Evolutionary conservation across 768 basidiomycete species (phyloP), one percentile per base, ranked within the genome.

Genomic region (Pulveroboletus ravenelii): DNA sequence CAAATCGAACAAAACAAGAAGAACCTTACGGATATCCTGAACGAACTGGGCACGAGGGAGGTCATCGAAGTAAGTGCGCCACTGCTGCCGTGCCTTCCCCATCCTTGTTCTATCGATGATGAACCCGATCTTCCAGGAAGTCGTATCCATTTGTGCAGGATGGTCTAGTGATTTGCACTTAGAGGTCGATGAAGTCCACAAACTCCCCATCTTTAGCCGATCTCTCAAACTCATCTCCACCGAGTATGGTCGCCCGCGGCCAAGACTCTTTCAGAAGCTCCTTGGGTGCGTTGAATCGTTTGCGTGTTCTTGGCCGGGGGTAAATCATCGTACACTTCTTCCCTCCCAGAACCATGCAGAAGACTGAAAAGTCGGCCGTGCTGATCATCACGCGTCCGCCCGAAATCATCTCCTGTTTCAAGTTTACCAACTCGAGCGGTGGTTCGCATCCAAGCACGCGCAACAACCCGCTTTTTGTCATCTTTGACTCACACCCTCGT

Each of bases 401-500:
- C 0, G 86, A 87, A 60, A 85, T 87, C 46, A 63, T 87, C 12
- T 72, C 77, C 15, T 78, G 81, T 59, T 59, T 83, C 52, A 72
- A 68, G 51, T 56, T 73, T 35, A 46, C 54, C 31, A 57, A 39
- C 31, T 10, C 41, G 5, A 18, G 45, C 15, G 32, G 47, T 6
- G 2, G 10, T 13, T 23, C 29, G 17, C 32, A 15, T 30, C 25
- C 54, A 7, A 44, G 13, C n/a, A 30, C 43, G 2, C 35, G 46
- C n/a, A 62, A 67, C 20, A 25, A 45, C 18, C 52, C 61, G 3
- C 62, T 80, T 14, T 85, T 80, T 55, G 72, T 79, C 40, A 67
- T 86, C 38, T 87, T 87, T 51, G 85, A 87, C 65, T 84, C 84
- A 3, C 85, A 86, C 59, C 75, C 81, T 6, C 74, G 85, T 10